Conservation (phyloP, 208 protist genomes). For the Leishmania mexicana region DNA sequence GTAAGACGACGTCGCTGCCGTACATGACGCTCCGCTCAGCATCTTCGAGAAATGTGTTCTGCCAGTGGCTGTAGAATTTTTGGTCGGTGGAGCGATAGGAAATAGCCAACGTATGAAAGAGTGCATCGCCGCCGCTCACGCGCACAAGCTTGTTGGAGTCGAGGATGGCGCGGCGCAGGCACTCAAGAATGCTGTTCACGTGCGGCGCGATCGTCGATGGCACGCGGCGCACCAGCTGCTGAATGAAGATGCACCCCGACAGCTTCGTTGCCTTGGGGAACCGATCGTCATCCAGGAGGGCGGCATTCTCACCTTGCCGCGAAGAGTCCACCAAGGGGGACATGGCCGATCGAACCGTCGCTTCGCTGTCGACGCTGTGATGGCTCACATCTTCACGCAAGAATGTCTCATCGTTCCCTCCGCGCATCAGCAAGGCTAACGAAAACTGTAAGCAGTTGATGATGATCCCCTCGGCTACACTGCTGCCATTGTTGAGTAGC, state of each 20-base stretch:
- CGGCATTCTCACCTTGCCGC: neutral
- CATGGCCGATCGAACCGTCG: neutral
- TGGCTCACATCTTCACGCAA: constrained; percentile 18
- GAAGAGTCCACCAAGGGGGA: constrained; percentile 7
- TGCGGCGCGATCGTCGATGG: constrained; percentile 63
- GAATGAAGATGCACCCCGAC: constrained; percentile 71
- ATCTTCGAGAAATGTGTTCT: constrained; percentile 65
- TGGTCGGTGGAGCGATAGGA: constrained; percentile 66
- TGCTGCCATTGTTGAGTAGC: constrained; percentile 75
- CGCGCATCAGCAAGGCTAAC: constrained; percentile 47
- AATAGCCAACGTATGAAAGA: constrained; percentile 62
- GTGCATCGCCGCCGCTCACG: constrained; percentile 40
- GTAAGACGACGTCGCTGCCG: constrained; percentile 40
- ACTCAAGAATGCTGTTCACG: constrained; percentile 58
- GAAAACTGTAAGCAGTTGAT: constrained; percentile 64
- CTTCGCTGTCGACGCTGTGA: constrained; percentile 3
- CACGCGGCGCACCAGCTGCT: constrained; percentile 68
- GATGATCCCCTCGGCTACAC: constrained; percentile 74
- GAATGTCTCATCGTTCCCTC: constrained; percentile 42
- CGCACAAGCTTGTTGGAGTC: constrained; percentile 52
- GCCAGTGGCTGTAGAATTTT: constrained; percentile 54
- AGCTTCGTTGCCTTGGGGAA: constrained; percentile 59
- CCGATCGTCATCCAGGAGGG: constrained; percentile 9
- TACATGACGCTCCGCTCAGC: constrained; percentile 46
- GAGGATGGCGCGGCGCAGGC: constrained; percentile 55